A percentile compares a stretch with the other conserved stretches of the same genome.
Conservation (phyloP, 169 alveolate genomes). For the Sarcocystis neurona region DNA sequence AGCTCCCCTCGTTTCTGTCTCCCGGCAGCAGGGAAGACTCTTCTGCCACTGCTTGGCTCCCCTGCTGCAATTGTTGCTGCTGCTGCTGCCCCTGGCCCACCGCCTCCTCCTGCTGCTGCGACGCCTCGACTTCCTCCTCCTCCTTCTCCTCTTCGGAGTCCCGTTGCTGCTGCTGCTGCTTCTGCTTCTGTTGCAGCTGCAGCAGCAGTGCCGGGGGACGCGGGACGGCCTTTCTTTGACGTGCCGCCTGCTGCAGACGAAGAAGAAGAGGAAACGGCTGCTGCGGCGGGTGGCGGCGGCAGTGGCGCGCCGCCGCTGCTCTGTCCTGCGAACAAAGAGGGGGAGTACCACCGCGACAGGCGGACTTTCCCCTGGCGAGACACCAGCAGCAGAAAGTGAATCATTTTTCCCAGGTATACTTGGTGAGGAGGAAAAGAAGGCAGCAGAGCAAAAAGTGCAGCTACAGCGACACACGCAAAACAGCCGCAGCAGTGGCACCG, state of each 20-base stretch:
- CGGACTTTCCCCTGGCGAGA: conserved; percentile 97
- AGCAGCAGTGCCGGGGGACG: not conserved
- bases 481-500: too few relatives aligned
- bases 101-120: not conserved
- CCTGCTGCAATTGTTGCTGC: not conserved
- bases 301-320: too few relatives aligned
- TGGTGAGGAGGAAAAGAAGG: too few relatives aligned
- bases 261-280: too few relatives aligned
- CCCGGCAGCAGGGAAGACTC: too few relatives aligned
- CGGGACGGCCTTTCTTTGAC: not conserved
- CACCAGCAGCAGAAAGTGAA: conserved; percentile 92
- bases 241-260: conserved; percentile 29
- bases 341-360: conserved; percentile 84
- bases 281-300: too few relatives aligned
- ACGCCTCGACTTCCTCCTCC: not conserved
- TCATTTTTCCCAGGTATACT: conserved; percentile 90
- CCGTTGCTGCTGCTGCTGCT: not conserved
- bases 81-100: not conserved
- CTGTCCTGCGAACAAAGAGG: too few relatives aligned
- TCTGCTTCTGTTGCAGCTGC: conserved; percentile 11
- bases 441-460: too few relatives aligned
- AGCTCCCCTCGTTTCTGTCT: conserved; percentile 78
- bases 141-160: not conserved
- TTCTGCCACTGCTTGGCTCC: not conserved
- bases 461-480: too few relatives aligned